Percentiles rank a stretch among this genome's conserved stretches.
phyloP scores from a whole-genome alignment of 345 rosid species.

The Euphorbia lathyris region DNA sequence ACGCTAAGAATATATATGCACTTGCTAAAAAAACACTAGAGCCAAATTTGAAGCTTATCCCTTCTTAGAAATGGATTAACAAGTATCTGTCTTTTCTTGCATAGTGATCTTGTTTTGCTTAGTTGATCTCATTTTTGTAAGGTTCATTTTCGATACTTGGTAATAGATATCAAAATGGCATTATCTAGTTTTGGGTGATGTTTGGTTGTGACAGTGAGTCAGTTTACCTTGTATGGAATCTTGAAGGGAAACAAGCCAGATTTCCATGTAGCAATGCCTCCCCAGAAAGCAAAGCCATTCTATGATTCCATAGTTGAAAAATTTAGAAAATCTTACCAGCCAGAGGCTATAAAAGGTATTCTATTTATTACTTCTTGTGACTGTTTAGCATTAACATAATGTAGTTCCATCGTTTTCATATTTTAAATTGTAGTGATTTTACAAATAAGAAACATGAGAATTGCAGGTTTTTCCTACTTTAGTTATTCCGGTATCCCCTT shows the following conservation, averaged over 20 bases:
- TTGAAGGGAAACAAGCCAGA: conserved; percentile 98
- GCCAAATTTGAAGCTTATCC: no score
- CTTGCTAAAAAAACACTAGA: no score
- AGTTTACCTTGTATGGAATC: conserved; percentile 81
- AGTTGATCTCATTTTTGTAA: not conserved
- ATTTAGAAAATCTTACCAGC: conserved; percentile 53
- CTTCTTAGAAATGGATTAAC: not conserved
- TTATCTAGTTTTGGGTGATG: conserved; percentile 11
- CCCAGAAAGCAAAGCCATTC: conserved; percentile 70
- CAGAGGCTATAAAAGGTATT: conserved; percentile 63
- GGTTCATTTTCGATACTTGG: no score
- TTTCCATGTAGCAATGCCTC: conserved; percentile 94
- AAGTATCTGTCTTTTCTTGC: not conserved
- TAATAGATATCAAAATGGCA: not conserved
- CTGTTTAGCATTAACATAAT: not conserved
- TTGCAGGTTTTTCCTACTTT: not conserved
- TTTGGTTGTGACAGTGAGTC: conserved; percentile 60
- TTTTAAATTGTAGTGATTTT: not conserved
- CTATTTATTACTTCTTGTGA: not conserved
- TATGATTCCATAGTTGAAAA: conserved; percentile 64
- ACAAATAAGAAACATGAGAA: not conserved
- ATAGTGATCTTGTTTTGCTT: not conserved
- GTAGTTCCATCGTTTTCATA: not conserved
- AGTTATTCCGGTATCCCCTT: not conserved
- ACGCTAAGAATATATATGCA: no score